Percentiles rank a stretch among this genome's conserved stretches.
phyloP scores from a whole-genome alignment of 2,329 filamentous ascomycete species.

The Aspergillus sclerotialis region DNA sequence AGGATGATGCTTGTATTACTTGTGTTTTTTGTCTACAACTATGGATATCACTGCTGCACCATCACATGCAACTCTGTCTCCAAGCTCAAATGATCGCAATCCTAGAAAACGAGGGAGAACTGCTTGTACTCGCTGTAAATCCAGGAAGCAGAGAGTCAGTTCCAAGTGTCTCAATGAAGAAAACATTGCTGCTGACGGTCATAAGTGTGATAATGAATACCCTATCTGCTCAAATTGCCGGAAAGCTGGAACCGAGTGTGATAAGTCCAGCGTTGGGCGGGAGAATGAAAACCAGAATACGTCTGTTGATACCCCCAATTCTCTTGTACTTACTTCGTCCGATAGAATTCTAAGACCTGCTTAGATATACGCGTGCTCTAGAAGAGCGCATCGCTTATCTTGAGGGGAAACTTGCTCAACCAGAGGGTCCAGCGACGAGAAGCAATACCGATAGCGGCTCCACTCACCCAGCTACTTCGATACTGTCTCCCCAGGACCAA shows the following conservation, averaged over 20 bases:
- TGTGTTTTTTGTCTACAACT: not conserved
- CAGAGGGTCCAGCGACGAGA: conserved; percentile 13
- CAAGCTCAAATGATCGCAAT: conserved; percentile 27
- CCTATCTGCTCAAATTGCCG: conserved; percentile 40
- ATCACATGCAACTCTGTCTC: conserved; percentile 15
- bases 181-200: not conserved
- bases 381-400: conserved; percentile 39
- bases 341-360: conserved; percentile 4
- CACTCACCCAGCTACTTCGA: conserved; percentile 13
- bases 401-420: conserved; percentile 20
- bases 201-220: conserved; percentile 40
- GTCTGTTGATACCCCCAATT: conserved; percentile 17
- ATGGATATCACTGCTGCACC: conserved; percentile 16
- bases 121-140: conserved; percentile 41
- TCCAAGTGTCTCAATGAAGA: not conserved
- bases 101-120: conserved; percentile 41
- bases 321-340: not conserved
- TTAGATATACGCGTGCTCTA: conserved; percentile 36
- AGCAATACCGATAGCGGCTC: conserved; percentile 9
- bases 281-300: conserved; percentile 31
- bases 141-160: conserved; percentile 38
- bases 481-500: conserved; percentile 17
- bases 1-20: not conserved
- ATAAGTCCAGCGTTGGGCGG: conserved; percentile 36
- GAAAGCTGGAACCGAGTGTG: conserved; percentile 36